Base-by-base conservation (phyloP, 1,284 basidiomycete genomes). In the Uromyces viciae-fabae region DNA sequence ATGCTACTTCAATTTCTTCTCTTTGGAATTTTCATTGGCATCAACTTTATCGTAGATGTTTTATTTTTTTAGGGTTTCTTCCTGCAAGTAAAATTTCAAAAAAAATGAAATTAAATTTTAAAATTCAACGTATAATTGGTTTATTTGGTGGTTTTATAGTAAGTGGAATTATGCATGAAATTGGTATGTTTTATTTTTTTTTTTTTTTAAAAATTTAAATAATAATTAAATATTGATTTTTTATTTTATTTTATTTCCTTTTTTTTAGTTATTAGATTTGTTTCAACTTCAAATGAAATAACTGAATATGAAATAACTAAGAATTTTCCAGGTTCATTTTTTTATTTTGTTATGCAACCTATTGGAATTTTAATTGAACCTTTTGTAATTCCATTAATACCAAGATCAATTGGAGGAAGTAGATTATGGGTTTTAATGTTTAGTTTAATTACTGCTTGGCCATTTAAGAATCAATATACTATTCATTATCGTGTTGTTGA, bases 21-120 rank as follows among this genome's bases (percentile, higher is more conserved):
- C 88, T 89, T 82, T 90, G 89, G 89, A 86, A 81, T 82, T 85
- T 82, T 86, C 87, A 80, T 60, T 91, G 85, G 90, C 89, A 90
- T 84, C 76, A 69, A 22, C 31, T 72, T 28, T 79, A 69, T 71
- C 64, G 76, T 40, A 38, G 76, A 22, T 42, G 54, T 25, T 71
- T 71, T 28, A 25, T 60, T 15, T 22, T 49, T 46, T 15, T 68
- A 15, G 76, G 76, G 28, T 38, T 38, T n/a, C 4, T 40, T 3
- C 77, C 77, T 2, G 40, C 49, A 19, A 42, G 40, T 68, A n/a
- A 49, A 3, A 11, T 72, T 22, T 46, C 77, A n/a, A 28, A 25
- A 1, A 60, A 58, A 49, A 54, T 79, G 11, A 52, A 42, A 31
- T n/a, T 68, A 17, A 22, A 19, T 36, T 22, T 3, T 17, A 72